Evolutionary conservation across 345 rosid genomes (phyloP).

Genomic region (Linum tenue): DNA sequence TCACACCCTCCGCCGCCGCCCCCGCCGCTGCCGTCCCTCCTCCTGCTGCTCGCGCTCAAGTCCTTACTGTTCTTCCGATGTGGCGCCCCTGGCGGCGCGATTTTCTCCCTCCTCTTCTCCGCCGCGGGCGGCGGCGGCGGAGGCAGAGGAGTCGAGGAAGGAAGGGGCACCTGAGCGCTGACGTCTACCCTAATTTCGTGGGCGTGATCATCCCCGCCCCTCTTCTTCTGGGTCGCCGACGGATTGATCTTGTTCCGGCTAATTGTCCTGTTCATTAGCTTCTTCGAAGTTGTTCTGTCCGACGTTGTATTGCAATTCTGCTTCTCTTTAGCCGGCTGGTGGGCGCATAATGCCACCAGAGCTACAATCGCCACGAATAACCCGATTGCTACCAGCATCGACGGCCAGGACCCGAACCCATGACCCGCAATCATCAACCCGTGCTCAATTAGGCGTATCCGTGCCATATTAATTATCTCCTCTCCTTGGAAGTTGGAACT

Average conservation of each 20-base stretch:
- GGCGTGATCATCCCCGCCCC: not conserved
- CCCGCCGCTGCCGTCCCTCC: not conserved
- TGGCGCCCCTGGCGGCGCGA: not conserved
- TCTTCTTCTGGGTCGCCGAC: not conserved
- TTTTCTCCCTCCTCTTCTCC: not conserved
- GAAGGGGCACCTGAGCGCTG: not conserved
- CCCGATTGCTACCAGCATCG: conserved; percentile 10
- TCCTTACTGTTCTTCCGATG: not conserved
- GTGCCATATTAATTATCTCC: not conserved
- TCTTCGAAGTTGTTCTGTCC: conserved; percentile 3
- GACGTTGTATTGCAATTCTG: not conserved
- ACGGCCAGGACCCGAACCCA: not conserved
- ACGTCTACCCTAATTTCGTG: not conserved
- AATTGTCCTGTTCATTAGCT: not conserved
- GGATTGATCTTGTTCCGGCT: conserved; percentile 6
- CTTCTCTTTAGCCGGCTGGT: conserved; percentile 5
- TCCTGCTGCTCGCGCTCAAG: not conserved
- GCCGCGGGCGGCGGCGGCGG: not conserved
- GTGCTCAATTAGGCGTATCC: not conserved
- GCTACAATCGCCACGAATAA: conserved; percentile 15
- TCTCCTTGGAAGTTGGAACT: not conserved
- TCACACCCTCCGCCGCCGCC: not conserved
- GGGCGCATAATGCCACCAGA: conserved; percentile 23
- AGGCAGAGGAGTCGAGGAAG: not conserved
- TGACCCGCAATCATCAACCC: not conserved